Conservation (phyloP, 108 stramenopile genomes). For the Skeletonema marinoi region DNA sequence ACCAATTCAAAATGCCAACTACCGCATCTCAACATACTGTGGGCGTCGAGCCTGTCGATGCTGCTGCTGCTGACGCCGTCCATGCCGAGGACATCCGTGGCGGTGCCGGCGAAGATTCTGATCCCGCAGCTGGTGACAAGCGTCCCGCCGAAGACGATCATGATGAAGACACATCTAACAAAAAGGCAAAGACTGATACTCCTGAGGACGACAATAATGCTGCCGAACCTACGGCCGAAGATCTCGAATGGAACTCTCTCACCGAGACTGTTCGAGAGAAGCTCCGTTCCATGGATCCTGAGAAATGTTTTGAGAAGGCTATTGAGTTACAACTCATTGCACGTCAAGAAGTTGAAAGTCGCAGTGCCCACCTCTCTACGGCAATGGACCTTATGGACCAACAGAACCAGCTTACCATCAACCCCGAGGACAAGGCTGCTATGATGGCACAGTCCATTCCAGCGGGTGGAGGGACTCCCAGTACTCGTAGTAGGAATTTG, state of each 20-base stretch:
- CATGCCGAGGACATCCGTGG: neutral
- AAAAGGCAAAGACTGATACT: neutral
- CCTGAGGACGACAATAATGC: neutral
- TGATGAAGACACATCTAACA: neutral
- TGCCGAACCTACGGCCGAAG: neutral
- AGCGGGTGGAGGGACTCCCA: neutral
- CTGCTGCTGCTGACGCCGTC: neutral
- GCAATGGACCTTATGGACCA: slow-evolving; percentile 32
- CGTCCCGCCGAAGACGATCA: neutral
- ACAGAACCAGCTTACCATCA: slow-evolving; percentile 5
- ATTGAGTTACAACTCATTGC: slow-evolving; percentile 35
- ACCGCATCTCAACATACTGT: neutral
- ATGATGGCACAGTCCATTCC: neutral
- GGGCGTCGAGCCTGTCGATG: neutral
- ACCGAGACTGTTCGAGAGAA: slow-evolving; percentile 9
- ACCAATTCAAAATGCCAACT: neutral
- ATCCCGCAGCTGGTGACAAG: neutral
- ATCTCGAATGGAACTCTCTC: neutral
- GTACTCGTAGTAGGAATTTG: neutral
- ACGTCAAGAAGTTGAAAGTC: slow-evolving; percentile 27
- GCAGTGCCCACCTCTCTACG: slow-evolving; percentile 27
- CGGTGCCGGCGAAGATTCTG: neutral
- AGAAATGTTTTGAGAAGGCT: slow-evolving; percentile 40
- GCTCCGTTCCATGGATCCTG: slow-evolving; percentile 32
- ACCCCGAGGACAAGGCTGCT: neutral